Base-by-base conservation (phyloP, 176 grass and related monocot genomes). In the Pontederia crassipes region DNA sequence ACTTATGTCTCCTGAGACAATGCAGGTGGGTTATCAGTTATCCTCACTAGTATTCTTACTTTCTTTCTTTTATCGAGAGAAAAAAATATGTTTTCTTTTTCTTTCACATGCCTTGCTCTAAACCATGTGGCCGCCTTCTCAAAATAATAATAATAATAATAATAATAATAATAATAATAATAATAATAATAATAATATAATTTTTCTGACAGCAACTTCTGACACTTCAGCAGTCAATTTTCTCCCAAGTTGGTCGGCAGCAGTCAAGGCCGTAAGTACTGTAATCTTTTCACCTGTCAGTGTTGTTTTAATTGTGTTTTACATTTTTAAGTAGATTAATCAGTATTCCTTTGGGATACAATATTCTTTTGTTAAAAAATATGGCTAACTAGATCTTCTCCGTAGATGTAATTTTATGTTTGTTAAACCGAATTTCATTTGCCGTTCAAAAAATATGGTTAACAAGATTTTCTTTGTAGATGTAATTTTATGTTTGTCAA, bases 251-350 rank as follows among this genome's bases (percentile, higher is more conserved):
- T 75, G 79, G 85, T 55, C 85, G 75, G 54, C 57, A 65, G 28
- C 85, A 77, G 74, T 55, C 89, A 57, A 82, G 46, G 79, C 82
- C 70, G 89, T 95, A 68, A 95, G 89, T 86, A 69, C 56, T 73
- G 20, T 53, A 45, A 49, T 1, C 16, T 29, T 28, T 61, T 61
- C 14, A 35, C 40, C 45, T 61, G 5, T 56, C 0, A 2, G 8
- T 2, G 15, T 7, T 55, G 32, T 40, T 7, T 40, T 40, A 3
- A 40, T 4, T 40, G 6, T 40, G 32, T 2, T 40, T 40, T 3
- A 2, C 9, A 8, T 10, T 56, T 56, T 56, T 56, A 20, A 18
- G 2, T 17, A 20, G 9, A 20, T 56, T 10, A 3, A 18, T 56
- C 10, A 17, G 0, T 56, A 9, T 56, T 24, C 20, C 20, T 20